phyloP scores from a whole-genome alignment of 1,284 basidiomycete genomes.

The Vanrija humicola region DNA sequence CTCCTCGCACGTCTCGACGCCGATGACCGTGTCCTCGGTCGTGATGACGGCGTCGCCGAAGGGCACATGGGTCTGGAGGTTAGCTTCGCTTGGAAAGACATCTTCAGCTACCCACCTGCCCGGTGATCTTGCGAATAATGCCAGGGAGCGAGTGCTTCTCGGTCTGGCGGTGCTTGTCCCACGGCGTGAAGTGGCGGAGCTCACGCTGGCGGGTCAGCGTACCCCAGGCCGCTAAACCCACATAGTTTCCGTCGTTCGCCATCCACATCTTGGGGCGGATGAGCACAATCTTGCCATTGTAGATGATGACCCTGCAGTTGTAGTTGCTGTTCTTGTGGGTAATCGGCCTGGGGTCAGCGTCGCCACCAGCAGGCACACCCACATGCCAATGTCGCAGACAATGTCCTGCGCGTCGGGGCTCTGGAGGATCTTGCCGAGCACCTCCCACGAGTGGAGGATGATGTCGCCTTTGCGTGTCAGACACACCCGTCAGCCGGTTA shows the following conservation, averaged over 20 bases:
- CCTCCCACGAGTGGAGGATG: constrained; percentile 92
- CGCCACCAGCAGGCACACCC: constrained; percentile 32
- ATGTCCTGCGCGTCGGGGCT: constrained; percentile 72
- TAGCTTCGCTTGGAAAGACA: background rate
- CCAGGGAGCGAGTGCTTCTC: constrained; percentile 87
- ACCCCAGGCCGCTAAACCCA: constrained; percentile 17
- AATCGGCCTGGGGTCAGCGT: constrained; percentile 65
- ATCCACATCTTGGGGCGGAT: constrained; percentile 99
- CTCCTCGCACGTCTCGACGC: constrained; percentile 95
- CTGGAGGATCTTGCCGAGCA: constrained; percentile 78
- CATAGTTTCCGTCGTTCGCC: constrained; percentile 96
- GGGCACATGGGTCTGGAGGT: constrained; percentile 68
- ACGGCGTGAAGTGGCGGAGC: constrained; percentile 92
- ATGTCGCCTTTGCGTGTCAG: constrained; percentile 67
- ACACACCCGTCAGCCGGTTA: background rate
- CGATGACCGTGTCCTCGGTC: constrained; percentile 82
- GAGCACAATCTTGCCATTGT: constrained; percentile 79
- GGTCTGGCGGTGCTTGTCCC: constrained; percentile 79
- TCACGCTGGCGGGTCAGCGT: constrained; percentile 57
- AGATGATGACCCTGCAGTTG: constrained; percentile 88
- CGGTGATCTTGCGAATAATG: constrained; percentile 78
- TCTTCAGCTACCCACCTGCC: constrained; percentile 60
- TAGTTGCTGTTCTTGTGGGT: constrained; percentile 96
- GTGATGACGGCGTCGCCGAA: constrained; percentile 94
- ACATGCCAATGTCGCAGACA: constrained; percentile 93